Evolutionary conservation across 2,329 filamentous ascomycete genomes (phyloP).

Genomic region (Zasmidium cellare): DNA sequence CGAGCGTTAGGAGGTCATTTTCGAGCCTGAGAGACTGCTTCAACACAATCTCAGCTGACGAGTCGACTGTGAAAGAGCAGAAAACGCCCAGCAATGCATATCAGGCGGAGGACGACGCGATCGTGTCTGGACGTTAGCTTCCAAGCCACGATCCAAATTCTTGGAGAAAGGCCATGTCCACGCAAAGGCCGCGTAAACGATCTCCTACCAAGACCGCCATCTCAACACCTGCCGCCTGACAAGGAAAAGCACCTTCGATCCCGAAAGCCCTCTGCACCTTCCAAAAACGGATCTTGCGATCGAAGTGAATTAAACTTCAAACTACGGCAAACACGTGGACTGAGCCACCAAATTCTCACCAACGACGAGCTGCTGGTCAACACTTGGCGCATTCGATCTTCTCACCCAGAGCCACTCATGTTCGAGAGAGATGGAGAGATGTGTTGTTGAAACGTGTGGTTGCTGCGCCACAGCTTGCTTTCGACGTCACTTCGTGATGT

Average conservation of each 20-base stretch:
- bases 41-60: too few species aligned
- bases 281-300: conserved; percentile 1
- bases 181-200: too few species aligned
- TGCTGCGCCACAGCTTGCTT: not conserved
- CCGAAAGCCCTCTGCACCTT: not conserved
- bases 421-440: not conserved
- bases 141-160: too few species aligned
- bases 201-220: too few species aligned
- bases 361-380: not conserved
- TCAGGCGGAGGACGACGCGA: too few species aligned
- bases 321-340: not conserved
- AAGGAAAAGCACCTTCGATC: not conserved
- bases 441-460: not conserved
- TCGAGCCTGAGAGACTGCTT: too few species aligned
- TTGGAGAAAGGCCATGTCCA: too few species aligned
- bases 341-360: not conserved
- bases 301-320: not conserved
- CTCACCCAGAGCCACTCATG: not conserved
- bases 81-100: too few species aligned
- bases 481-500: conserved; percentile 4
- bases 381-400: not conserved
- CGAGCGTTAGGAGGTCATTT: too few species aligned
- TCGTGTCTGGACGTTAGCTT: too few species aligned
- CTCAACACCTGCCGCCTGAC: too few species aligned
- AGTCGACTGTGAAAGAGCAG: too few species aligned